Conservation (phyloP, 2,329 filamentous ascomycete species). For the Xylaria sp. region DNA sequence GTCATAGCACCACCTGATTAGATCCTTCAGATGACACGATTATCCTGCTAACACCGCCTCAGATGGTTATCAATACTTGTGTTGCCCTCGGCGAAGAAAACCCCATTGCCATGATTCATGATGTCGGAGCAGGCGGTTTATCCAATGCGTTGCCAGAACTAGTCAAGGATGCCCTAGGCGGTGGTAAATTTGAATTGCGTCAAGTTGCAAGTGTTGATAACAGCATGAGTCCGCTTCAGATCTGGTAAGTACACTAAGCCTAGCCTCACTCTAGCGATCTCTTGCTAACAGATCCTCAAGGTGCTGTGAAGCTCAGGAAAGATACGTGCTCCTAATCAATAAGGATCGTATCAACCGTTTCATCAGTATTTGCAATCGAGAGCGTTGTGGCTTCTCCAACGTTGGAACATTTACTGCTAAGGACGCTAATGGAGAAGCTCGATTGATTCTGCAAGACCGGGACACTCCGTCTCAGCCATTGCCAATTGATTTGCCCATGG, state of each 20-base stretch:
- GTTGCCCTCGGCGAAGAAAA: conserved; percentile 81
- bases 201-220: conserved; percentile 89
- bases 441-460: conserved; percentile 66
- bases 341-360: conserved; percentile 80
- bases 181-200: conserved; percentile 91
- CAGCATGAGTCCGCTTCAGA: conserved; percentile 93
- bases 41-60: not conserved
- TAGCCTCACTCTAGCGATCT: not conserved
- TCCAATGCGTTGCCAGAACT: conserved; percentile 79
- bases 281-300: conserved; percentile 13
- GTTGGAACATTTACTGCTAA: conserved; percentile 77
- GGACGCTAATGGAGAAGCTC: conserved; percentile 67
- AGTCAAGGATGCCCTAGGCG: conserved; percentile 76
- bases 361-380: conserved; percentile 69
- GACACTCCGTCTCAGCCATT: conserved; percentile 35
- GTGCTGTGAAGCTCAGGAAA: conserved; percentile 90
- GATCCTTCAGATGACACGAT: not conserved
- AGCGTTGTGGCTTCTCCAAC: conserved; percentile 90
- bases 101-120: conserved; percentile 96
- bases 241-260: conserved; percentile 62
- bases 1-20: not conserved
- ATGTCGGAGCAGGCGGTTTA: conserved; percentile 91
- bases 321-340: conserved; percentile 91
- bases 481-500: conserved; percentile 41
- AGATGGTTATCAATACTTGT: conserved; percentile 95